Evolutionary conservation across 495 filamentous ascomycete genomes (phyloP).

Genomic region (Daldinia bambusicola): DNA sequence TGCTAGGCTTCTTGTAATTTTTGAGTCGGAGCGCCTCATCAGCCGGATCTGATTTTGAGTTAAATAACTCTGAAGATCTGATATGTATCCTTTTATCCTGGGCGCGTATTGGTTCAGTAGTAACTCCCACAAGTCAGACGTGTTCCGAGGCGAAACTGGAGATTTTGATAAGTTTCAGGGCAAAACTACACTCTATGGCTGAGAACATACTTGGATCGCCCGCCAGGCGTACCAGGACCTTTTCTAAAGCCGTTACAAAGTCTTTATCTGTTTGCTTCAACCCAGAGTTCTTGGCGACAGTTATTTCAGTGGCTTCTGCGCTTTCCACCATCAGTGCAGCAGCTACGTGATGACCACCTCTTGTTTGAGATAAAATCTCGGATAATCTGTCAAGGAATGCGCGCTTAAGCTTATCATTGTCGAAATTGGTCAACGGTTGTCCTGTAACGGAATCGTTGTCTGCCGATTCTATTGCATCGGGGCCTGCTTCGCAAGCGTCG

Average conservation of each 20-base stretch:
- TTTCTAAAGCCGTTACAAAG: background rate
- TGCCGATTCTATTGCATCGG: background rate
- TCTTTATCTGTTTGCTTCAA: constrained; percentile 9
- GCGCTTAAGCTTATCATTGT: constrained; percentile 1
- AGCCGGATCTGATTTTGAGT: background rate
- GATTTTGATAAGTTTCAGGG: background rate
- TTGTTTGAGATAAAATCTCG: constrained; percentile 1
- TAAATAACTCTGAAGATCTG: background rate
- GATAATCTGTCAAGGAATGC: constrained; percentile 8
- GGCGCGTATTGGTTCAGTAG: background rate
- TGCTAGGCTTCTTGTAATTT: background rate
- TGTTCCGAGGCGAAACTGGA: background rate
- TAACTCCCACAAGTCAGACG: background rate
- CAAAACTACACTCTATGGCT: background rate
- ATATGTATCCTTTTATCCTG: constrained; percentile 4
- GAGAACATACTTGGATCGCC: background rate
- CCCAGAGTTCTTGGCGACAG: constrained; percentile 3
- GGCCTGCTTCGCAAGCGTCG: background rate
- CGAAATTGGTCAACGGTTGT: constrained; percentile 4
- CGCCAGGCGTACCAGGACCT: background rate
- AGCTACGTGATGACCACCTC: constrained; percentile 5
- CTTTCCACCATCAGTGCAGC: constrained; percentile 2
- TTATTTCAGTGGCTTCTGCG: background rate
- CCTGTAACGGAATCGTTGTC: background rate
- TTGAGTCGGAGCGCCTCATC: background rate